Percentiles rank a stretch among this genome's conserved stretches.
These are phyloP conservation scores for Casaregolazyma suthepensis DNA, from an alignment of 1,139 yeast species.

Conservation along the genomic window DNA sequence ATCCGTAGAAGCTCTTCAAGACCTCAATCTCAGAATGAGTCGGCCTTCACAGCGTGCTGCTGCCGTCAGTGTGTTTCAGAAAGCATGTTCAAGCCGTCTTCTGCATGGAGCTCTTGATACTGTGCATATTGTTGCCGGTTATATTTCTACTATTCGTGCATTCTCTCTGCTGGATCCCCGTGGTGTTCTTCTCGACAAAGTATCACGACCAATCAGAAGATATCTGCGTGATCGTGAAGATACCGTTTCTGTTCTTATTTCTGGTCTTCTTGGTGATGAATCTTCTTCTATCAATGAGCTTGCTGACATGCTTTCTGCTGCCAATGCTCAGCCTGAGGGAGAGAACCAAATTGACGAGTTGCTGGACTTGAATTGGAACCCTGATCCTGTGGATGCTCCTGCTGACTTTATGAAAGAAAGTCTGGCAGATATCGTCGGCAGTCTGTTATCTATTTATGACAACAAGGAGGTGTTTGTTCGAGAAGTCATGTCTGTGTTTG, in stretches of 20 bases:
- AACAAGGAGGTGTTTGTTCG: conserved; percentile 66
- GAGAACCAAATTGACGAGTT: conserved; percentile 33
- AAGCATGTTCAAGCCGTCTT: conserved; percentile 44
- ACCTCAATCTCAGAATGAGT: conserved; percentile 41
- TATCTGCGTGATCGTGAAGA: conserved; percentile 69
- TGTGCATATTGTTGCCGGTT: conserved; percentile 60
- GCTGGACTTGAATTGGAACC: conserved; percentile 61
- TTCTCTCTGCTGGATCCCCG: conserved; percentile 79
- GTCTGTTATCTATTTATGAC: conserved; percentile 70
- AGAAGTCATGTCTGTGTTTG: conserved; percentile 64
- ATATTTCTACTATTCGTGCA: conserved; percentile 65
- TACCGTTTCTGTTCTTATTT: conserved; percentile 61
- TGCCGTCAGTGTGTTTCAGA: conserved; percentile 51
- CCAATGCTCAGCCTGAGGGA: conserved; percentile 9
- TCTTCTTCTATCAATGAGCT: conserved; percentile 53
- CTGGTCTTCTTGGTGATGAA: conserved; percentile 58
- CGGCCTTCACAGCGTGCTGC: conserved; percentile 40
- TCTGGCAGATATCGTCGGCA: conserved; percentile 57
- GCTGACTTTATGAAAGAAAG: conserved; percentile 69
- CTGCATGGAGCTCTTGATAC: conserved; percentile 85
- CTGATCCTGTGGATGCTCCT: conserved; percentile 90
- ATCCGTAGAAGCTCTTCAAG: conserved; percentile 56
- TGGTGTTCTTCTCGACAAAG: conserved; percentile 76
- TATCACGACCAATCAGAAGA: conserved; percentile 64
- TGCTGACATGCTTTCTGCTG: conserved; percentile 16